These are phyloP conservation scores for Panicum hallii DNA, from an alignment of 202 grass and related monocot genomes.

Conservation along the genomic window DNA sequence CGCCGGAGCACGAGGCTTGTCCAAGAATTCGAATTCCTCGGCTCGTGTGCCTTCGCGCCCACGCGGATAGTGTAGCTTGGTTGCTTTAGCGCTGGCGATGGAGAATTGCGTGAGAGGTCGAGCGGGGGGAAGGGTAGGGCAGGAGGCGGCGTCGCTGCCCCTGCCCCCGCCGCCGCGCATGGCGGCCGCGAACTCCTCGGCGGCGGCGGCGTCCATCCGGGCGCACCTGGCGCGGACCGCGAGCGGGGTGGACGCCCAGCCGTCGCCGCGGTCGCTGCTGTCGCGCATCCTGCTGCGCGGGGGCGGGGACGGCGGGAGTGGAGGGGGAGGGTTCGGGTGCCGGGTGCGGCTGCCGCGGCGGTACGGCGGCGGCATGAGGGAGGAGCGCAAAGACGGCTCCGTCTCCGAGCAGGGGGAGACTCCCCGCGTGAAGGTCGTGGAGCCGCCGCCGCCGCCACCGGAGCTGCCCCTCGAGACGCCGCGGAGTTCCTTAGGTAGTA, in stretches of 20 bases:
- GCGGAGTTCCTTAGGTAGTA: slow-evolving; percentile 54
- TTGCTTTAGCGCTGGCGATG: slow-evolving; percentile 6
- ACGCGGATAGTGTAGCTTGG: neutral
- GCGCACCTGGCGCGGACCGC: slow-evolving; percentile 37
- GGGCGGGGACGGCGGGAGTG: slow-evolving; percentile 9
- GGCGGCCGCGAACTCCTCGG: neutral
- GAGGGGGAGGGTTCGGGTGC: slow-evolving; percentile 54
- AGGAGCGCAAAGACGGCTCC: slow-evolving; percentile 46
- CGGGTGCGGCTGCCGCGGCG: slow-evolving; percentile 68
- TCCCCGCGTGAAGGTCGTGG: slow-evolving; percentile 49
- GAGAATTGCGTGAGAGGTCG: slow-evolving; percentile 22
- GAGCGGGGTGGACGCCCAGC: slow-evolving; percentile 42
- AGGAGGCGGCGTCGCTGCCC: slow-evolving; percentile 13
- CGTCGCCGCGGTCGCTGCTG: slow-evolving; percentile 58
- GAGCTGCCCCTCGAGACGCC: slow-evolving; percentile 44
- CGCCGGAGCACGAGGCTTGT: neutral
- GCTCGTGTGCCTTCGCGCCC: neutral
- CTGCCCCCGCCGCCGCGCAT: slow-evolving; percentile 55
- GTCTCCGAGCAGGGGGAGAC: slow-evolving; percentile 22
- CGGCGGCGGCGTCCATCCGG: slow-evolving; percentile 41
- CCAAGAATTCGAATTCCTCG: slow-evolving; percentile 42
- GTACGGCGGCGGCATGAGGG: slow-evolving; percentile 33
- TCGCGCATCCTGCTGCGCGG: slow-evolving; percentile 46
- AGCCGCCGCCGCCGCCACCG: slow-evolving; percentile 39
- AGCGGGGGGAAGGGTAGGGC: neutral